A percentile compares a stretch with the other conserved stretches of the same genome.
These are phyloP conservation scores for Actinidia polygama DNA, from an alignment of 179 eudicot genomes.

Conservation along the genomic window DNA sequence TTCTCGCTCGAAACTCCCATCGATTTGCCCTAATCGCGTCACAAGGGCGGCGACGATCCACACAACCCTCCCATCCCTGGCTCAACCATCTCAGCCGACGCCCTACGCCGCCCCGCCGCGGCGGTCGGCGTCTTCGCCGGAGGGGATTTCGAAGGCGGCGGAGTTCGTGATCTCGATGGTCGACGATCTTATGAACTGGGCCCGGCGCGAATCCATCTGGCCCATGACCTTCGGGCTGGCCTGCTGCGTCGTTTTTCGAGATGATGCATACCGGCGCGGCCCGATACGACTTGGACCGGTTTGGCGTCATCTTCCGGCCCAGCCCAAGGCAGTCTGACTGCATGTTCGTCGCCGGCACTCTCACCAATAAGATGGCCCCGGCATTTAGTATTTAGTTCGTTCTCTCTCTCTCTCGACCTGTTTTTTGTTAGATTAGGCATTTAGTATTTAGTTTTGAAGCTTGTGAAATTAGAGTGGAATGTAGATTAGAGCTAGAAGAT, in stretches of 20 bases:
- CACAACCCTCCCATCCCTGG: constrained; percentile 57
- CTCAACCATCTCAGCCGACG: constrained; percentile 52
- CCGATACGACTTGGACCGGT: constrained; percentile 87
- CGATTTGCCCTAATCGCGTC: constrained; percentile 34
- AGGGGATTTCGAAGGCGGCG: constrained; percentile 72
- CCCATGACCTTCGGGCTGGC: constrained; percentile 99
- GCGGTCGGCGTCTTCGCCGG: constrained; percentile 44
- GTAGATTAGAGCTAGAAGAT: not conserved
- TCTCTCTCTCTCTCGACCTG: not conserved
- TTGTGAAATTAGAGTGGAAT: not conserved
- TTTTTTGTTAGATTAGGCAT: not conserved
- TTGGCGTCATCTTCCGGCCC: constrained; percentile 88
- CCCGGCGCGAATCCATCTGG: constrained; percentile 94
- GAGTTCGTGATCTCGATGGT: constrained; percentile 94
- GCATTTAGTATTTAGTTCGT: constrained; percentile 89
- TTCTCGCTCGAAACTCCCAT: constrained; percentile 34
- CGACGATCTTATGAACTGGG: constrained; percentile 94
- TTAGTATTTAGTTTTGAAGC: not conserved
- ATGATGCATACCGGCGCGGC: constrained; percentile 99
- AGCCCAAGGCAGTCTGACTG: constrained; percentile 97
- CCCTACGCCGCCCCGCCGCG: constrained; percentile 62
- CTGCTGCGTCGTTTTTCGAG: constrained; percentile 95
- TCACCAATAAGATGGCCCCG: constrained; percentile 99
- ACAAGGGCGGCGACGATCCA: constrained; percentile 48
- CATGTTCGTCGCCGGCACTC: constrained; percentile 99